These are phyloP conservation scores for Mortierella antarctica DNA, from an alignment of 192 early-diverging fungal species.

Conservation along the genomic window DNA sequence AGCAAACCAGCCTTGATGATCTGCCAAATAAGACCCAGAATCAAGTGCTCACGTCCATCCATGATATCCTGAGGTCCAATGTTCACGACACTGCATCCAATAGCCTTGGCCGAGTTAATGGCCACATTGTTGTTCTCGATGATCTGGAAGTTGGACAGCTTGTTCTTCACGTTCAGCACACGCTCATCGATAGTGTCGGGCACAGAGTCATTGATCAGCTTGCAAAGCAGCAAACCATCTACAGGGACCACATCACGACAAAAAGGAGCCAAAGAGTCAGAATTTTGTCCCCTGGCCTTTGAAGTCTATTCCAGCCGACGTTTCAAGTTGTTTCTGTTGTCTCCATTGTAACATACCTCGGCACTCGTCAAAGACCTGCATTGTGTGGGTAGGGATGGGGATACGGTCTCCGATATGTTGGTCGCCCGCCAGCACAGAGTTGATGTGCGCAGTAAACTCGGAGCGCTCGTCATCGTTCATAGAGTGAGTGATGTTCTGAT, in stretches of 20 bases:
- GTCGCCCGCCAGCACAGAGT: conserved; percentile 85
- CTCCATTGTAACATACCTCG: conserved; percentile 65
- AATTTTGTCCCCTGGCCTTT: neutral
- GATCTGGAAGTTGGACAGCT: conserved; percentile 95
- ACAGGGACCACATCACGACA: conserved; percentile 1
- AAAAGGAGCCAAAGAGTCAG: neutral
- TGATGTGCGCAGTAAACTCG: conserved; percentile 96
- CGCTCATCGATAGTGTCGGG: conserved; percentile 99
- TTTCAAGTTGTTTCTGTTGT: too few species aligned
- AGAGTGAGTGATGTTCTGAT: conserved; percentile 92
- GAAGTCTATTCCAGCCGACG: conserved; percentile 1
- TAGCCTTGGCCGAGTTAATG: conserved; percentile 98
- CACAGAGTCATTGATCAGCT: conserved; percentile 98
- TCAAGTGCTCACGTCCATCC: conserved; percentile 96
- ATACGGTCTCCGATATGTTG: conserved; percentile 84
- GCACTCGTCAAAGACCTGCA: conserved; percentile 97
- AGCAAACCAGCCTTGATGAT: conserved; percentile 98
- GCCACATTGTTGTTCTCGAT: conserved; percentile 99
- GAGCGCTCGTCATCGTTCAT: conserved; percentile 99
- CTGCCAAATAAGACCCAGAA: conserved; percentile 98
- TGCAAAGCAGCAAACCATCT: conserved; percentile 94
- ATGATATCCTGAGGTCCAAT: conserved; percentile 97
- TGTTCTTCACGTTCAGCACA: conserved; percentile 88
- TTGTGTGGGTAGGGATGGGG: conserved; percentile 92
- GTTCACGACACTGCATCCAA: conserved; percentile 98